Evolutionary conservation across 2,329 filamentous ascomycete species (phyloP), one percentile per base, ranked within the genome.

Genomic region (Hymenoscyphus infarciens): DNA sequence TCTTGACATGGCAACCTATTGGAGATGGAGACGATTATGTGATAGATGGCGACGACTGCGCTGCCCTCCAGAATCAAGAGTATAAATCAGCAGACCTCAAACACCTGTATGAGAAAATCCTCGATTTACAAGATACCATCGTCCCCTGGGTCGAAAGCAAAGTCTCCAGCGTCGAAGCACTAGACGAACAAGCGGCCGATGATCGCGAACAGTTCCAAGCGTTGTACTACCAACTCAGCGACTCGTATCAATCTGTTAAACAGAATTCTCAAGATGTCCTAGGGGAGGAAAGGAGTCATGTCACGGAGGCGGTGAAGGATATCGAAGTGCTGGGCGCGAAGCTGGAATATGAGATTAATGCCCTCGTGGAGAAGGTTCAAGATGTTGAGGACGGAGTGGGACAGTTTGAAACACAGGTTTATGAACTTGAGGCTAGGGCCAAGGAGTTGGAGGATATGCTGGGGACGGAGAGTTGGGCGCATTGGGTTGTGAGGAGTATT

Each of bases 321-420:
- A 81, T 97, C 15, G 92, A 96, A 74, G 84, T 89, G 25, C 79
- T 96, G 45, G 86, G 89, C 2, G 91, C 92, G 22, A 93, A 93
- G 75, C 81, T 98, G 61, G 93, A 98, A 71, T 98, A 98, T 75
- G 94, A 97, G 78, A 88, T 97, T 65, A 85, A 89, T 64, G 86
- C 87, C 16, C 79, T 98, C n/a, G 82, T 87, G 57, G 86, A 87
- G 56, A 92, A 92, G 70, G 88, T 97, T 10, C 83, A 90, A 70
- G 94, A 98, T 72, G 90, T 97, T 8, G 92, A 97, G 72, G 89
- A 92, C 65, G 90, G 90, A 0, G 86, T 96, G 0, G 79, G 78
- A 11, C 89, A 92, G 65, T 96, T 96, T 74, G 90, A 93, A 75
- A 82, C 84, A 57, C 89, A 93, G 74, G 90, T 95, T 1, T 79